A percentile compares a stretch with the other conserved stretches of the same genome.
Evolutionary conservation across 345 rosid genomes (phyloP).

Genomic region (Capsella bursapastoris): DNA sequence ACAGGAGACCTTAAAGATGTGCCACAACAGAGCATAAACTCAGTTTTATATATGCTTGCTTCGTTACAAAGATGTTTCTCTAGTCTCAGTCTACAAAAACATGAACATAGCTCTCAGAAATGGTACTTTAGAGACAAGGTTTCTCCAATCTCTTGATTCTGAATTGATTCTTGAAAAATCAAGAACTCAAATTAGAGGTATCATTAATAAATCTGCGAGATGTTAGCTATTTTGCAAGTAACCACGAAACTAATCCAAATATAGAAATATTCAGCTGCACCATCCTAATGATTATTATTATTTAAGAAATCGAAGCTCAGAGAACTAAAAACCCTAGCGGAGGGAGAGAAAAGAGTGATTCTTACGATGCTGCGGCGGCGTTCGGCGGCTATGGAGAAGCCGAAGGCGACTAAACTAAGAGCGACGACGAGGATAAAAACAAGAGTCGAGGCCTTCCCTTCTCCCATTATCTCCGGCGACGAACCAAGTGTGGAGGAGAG

Average conservation of each 20-base stretch:
- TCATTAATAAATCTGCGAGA: not conserved
- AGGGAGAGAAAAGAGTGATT: not conserved
- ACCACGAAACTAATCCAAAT: constrained; percentile 3
- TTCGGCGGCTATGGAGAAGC: constrained; percentile 96
- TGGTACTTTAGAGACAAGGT: not conserved
- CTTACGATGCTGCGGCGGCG: constrained; percentile 83
- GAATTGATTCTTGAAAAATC: not conserved
- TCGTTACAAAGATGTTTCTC: constrained; percentile 5
- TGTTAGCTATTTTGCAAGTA: not conserved
- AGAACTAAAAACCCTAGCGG: constrained; percentile 11
- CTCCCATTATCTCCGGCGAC: constrained; percentile 53
- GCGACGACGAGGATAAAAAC: constrained; percentile 75
- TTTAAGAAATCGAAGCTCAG: not conserved
- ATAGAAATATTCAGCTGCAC: not conserved
- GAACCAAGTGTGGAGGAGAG: not conserved
- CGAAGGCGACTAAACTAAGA: constrained; percentile 89
- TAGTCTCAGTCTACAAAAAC: constrained; percentile 7
- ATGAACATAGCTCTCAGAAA: not conserved
- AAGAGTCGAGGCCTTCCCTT: constrained; percentile 70
- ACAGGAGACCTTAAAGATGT: not conserved
- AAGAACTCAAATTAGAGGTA: not conserved
- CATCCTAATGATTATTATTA: not conserved
- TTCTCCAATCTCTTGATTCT: not conserved
- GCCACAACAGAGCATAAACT: not conserved
- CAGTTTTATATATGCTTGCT: not conserved